These are phyloP conservation scores for Allomyces macrogynus DNA, from an alignment of 192 early-diverging fungal species.

Conservation along the genomic window DNA sequence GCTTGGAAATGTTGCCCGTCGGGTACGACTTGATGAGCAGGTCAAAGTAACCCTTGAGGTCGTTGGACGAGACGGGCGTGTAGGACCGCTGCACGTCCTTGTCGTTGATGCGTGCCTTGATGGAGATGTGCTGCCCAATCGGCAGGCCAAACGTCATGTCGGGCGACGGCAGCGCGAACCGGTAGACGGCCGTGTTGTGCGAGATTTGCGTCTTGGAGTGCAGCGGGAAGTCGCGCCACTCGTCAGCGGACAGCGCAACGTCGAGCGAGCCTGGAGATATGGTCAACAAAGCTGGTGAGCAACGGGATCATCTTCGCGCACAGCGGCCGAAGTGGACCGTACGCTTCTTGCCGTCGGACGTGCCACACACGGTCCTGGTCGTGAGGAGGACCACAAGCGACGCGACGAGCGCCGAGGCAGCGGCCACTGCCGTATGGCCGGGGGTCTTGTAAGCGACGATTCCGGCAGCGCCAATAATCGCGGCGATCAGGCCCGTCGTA, in stretches of 20 bases:
- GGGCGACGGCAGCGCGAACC: constrained; percentile 52
- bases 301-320: neutral
- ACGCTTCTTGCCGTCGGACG: neutral
- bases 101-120: constrained; percentile 64
- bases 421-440: no score
- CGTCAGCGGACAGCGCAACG: constrained; percentile 40
- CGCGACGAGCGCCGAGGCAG: no score
- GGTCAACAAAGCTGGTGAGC: neutral
- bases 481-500: no score
- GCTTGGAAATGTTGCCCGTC: constrained; percentile 57
- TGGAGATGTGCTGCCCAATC: constrained; percentile 77
- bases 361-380: neutral
- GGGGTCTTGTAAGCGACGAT: no score
- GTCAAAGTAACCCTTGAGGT: constrained; percentile 72
- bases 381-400: neutral
- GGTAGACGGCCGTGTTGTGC: constrained; percentile 79
- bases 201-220: constrained; percentile 54
- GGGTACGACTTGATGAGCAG: constrained; percentile 82
- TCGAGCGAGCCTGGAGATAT: constrained; percentile 1
- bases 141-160: constrained; percentile 62
- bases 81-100: constrained; percentile 72
- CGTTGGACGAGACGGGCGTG: constrained; percentile 71
- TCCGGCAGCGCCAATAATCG: no score
- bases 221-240: constrained; percentile 58
- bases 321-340: neutral